Percentiles rank a stretch among this genome's conserved stretches.
These are phyloP conservation scores for Helicostylum pulchrum DNA, from an alignment of 192 early-diverging fungal genomes.

Conservation along the genomic window DNA sequence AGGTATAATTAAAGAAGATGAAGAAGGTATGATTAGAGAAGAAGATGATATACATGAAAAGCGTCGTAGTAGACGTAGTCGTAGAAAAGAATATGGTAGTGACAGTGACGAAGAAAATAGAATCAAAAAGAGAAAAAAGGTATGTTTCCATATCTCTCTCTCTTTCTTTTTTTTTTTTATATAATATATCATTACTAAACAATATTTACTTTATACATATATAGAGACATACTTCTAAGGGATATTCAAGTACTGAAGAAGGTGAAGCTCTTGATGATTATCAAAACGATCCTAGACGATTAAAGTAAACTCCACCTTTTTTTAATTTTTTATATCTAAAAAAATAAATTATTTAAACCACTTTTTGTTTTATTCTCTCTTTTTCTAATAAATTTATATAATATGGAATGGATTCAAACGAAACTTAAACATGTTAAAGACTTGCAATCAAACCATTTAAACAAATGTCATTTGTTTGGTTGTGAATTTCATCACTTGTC, in stretches of 20 bases:
- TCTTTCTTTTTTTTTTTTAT: too few species aligned
- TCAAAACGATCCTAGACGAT: slow-evolving; percentile 25
- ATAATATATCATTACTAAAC: not conserved
- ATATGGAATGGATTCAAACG: too few species aligned
- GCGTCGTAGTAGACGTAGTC: slow-evolving; percentile 23
- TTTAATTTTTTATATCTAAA: too few species aligned
- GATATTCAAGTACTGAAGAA: slow-evolving; percentile 30
- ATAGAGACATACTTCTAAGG: slow-evolving; percentile 11
- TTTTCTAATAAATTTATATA: too few species aligned
- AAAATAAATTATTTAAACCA: too few species aligned
- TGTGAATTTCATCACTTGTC: not conserved
- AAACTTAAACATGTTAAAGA: too few species aligned
- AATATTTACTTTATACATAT: not conserved
- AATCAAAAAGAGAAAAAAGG: slow-evolving; percentile 32
- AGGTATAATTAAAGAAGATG: slow-evolving; percentile 54
- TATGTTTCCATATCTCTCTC: not conserved
- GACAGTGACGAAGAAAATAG: slow-evolving; percentile 29
- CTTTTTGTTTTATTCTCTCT: too few species aligned
- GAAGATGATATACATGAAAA: slow-evolving; percentile 42
- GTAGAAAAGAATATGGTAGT: slow-evolving; percentile 28
- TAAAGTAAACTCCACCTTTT: slow-evolving; percentile 8
- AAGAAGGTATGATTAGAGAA: slow-evolving; percentile 58
- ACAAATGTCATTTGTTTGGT: not conserved
- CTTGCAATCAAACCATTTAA: not conserved
- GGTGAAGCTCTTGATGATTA: slow-evolving; percentile 37